Percentiles rank a stretch among this genome's conserved stretches.
Conservation (phyloP, 2,329 filamentous ascomycete genomes). For the Myriosclerotinia duriaeana region DNA sequence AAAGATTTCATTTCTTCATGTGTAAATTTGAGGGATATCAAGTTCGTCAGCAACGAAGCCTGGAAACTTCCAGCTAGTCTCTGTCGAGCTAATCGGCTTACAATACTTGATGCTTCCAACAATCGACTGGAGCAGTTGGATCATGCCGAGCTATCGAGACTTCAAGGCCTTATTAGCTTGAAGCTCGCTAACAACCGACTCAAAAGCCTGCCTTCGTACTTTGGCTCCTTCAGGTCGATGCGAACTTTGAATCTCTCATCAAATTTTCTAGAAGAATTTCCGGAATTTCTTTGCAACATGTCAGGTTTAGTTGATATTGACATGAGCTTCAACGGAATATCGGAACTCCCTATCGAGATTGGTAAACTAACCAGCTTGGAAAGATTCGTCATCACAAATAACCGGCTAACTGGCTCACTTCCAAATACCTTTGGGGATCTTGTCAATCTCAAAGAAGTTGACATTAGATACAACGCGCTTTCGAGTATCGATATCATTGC, state of each 20-base stretch:
- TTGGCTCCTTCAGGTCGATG: slow-evolving; percentile 74
- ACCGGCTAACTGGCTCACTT: slow-evolving; percentile 74
- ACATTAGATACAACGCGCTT: slow-evolving; percentile 90
- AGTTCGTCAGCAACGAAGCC: slow-evolving; percentile 92
- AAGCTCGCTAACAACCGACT: slow-evolving; percentile 93
- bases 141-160: slow-evolving; percentile 73
- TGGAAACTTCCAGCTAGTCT: slow-evolving; percentile 82
- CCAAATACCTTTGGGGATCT: slow-evolving; percentile 72
- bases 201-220: slow-evolving; percentile 74
- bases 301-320: slow-evolving; percentile 87
- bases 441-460: slow-evolving; percentile 79
- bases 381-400: slow-evolving; percentile 93
- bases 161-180: slow-evolving; percentile 78
- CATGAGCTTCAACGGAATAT: slow-evolving; percentile 93
- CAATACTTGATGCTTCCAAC: slow-evolving; percentile 91
- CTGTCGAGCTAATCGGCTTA: slow-evolving; percentile 75
- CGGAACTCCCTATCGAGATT: slow-evolving; percentile 72
- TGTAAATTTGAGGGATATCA: slow-evolving; percentile 88
- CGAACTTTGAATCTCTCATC: slow-evolving; percentile 89
- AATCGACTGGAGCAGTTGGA: slow-evolving; percentile 87
- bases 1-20: slow-evolving; percentile 96
- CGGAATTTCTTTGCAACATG: slow-evolving; percentile 78
- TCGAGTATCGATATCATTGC: slow-evolving; percentile 85
- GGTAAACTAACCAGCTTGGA: slow-evolving; percentile 78
- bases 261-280: slow-evolving; percentile 84